Evolutionary conservation across 75 land plant species (phyloP), one percentile per base, ranked within the genome.

Genomic region (Sequoiadendron giganteum): DNA sequence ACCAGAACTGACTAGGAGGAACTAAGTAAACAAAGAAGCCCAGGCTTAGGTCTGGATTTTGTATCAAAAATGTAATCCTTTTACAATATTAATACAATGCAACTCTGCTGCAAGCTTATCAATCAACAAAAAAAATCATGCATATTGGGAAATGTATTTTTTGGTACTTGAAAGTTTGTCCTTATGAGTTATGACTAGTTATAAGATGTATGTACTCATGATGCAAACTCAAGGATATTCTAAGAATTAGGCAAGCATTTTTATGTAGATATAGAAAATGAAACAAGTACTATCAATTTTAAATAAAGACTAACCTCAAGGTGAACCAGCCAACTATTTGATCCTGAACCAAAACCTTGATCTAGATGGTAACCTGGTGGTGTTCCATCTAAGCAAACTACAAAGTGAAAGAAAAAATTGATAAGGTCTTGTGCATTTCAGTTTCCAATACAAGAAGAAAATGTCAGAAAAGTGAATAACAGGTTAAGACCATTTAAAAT

Each of bases 301-400:
- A 75, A 75, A 75, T 75, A 34, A 75, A 75, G 77, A 81, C 85
- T 85, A 14, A 96, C 98, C 94, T 96, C 98, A 88, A 96, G 90
- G 28, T 93, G 90, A 40, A 96, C 90, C 45, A 96, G 86, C 98
- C 98, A 96, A 84, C 92, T 95, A 78, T 92, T 92, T 72, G 93
- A 92, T 65, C 95, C 95, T 34, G 90, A 91, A 58, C 98, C 98
- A 85, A 19, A 90, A 5, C 98, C 98, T 43, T 52, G 90, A 85
- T 95, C 91, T 11, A 94, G 80, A 86, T 96, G 97, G 76, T 96
- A 96, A 86, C 92, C 98, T 87, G 98, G 98, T 56, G 88, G 88
- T 54, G 91, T 90, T 86, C 98, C 98, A 93, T 96, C 98, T 95
- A 95, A 90, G 89, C 98, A 96, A 0, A 96, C 98, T 96, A 91